Conservation (phyloP, 768 basidiomycete genomes). For the Antrodiella citrinella region DNA sequence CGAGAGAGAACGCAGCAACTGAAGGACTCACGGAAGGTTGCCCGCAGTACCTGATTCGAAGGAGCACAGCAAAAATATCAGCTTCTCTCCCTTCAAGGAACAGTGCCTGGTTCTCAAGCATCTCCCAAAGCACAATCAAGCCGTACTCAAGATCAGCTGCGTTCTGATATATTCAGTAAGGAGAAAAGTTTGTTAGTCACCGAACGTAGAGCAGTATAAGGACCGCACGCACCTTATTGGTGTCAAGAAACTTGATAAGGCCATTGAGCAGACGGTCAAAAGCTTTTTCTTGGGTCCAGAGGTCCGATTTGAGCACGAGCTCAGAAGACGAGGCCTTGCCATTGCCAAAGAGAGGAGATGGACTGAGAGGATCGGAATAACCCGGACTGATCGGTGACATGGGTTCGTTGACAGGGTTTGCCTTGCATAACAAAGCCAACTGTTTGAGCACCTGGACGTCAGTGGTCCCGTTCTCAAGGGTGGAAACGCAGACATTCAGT, state of each 20-base stretch:
- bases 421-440: constrained; percentile 53
- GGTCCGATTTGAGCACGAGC: constrained; percentile 39
- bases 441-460: constrained; percentile 54
- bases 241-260: constrained; percentile 54
- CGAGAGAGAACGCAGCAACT: background rate
- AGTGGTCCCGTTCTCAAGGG: constrained; percentile 45
- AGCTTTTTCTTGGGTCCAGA: constrained; percentile 67
- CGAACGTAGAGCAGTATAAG: background rate
- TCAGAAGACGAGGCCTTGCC: constrained; percentile 27
- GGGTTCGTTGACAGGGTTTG: constrained; percentile 46
- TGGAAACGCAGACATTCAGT: constrained; percentile 42
- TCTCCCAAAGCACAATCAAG: constrained; percentile 76
- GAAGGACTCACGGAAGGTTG: constrained; percentile 50
- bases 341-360: constrained; percentile 45
- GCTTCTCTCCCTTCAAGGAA: constrained; percentile 76
- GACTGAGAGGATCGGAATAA: constrained; percentile 42
- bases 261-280: constrained; percentile 67
- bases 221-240: constrained; percentile 42
- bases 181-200: background rate
- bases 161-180: constrained; percentile 30
- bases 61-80: constrained; percentile 62
- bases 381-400: constrained; percentile 48
- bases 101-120: constrained; percentile 64
- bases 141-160: constrained; percentile 68
- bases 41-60: constrained; percentile 68